Conservation (phyloP, 2,329 filamentous ascomycete species). For the Epichloe brachyelytri region DNA sequence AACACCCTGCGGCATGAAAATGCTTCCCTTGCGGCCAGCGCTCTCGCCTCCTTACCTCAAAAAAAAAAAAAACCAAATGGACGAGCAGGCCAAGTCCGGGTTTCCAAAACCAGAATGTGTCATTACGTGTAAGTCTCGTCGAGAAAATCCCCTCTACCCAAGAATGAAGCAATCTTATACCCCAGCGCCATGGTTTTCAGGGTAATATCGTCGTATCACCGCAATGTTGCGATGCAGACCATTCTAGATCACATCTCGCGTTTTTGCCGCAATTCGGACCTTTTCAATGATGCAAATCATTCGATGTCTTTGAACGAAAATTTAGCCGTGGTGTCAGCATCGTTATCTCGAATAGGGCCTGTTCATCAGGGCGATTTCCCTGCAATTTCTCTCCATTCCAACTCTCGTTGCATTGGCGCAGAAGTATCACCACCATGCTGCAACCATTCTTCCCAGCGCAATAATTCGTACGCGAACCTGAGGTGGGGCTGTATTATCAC, state of each 20-base stretch:
- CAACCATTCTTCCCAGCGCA: conserved; percentile 87
- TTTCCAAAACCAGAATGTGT: too few relatives aligned
- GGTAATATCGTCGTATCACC: too few relatives aligned
- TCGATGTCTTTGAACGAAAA: not conserved
- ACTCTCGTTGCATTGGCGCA: conserved; percentile 49
- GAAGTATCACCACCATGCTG: conserved; percentile 36
- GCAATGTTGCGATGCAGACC: too few relatives aligned
- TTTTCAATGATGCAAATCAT: too few relatives aligned
- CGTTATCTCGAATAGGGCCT: conserved; percentile 67
- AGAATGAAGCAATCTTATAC: too few relatives aligned
- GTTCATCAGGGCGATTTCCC: conserved; percentile 93
- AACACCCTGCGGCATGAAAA: not conserved
- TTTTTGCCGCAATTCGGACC: too few relatives aligned
- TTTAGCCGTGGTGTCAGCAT: not conserved
- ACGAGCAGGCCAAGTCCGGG: too few relatives aligned
- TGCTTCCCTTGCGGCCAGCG: not conserved
- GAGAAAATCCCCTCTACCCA: too few relatives aligned
- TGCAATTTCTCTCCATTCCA: conserved; percentile 86
- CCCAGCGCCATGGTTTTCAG: too few relatives aligned
- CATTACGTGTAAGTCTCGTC: not conserved
- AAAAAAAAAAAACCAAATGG: not conserved
- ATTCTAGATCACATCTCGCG: too few relatives aligned
- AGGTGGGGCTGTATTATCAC: conserved; percentile 98
- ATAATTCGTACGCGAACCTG: conserved; percentile 83
- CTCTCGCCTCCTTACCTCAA: not conserved